These are phyloP conservation scores for Pyrenophora graminea DNA, from an alignment of 2,329 filamentous ascomycete species.

Conservation along the genomic window DNA sequence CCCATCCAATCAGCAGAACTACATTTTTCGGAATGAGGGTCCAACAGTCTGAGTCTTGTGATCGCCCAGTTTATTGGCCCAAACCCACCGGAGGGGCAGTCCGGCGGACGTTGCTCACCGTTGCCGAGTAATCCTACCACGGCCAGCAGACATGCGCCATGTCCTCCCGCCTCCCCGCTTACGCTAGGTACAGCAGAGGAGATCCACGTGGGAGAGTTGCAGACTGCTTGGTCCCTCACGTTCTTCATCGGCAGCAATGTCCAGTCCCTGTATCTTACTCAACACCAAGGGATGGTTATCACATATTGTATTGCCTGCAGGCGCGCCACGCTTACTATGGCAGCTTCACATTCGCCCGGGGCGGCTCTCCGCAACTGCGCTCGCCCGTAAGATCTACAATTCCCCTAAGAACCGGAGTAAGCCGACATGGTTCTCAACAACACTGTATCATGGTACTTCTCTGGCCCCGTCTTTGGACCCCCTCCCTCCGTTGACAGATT, in stretches of 20 bases:
- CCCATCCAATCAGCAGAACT: background rate
- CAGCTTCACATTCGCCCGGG: background rate
- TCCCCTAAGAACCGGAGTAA: background rate
- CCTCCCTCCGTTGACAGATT: too few species aligned
- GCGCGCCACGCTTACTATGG: too few species aligned
- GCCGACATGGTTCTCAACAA: background rate
- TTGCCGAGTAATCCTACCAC: conserved; percentile 3
- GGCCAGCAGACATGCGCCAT: conserved; percentile 1
- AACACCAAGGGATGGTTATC: background rate
- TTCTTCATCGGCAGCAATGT: background rate
- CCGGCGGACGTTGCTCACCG: conserved; percentile 6
- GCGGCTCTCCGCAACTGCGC: conserved; percentile 4
- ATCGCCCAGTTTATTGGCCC: background rate
- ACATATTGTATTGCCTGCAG: too few species aligned
- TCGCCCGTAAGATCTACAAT: background rate
- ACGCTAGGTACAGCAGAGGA: conserved; percentile 3
- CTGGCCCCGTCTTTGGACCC: too few species aligned
- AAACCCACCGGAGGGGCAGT: background rate
- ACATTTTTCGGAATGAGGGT: conserved; percentile 3
- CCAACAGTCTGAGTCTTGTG: background rate
- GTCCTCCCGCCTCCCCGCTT: conserved; percentile 11
- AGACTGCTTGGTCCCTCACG: background rate
- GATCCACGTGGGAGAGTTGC: conserved; percentile 11
- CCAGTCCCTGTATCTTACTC: background rate
- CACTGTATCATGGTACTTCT: too few species aligned